Base-by-base conservation (phyloP, 192 early-diverging fungal species). In the Cetraspora pellucida region DNA sequence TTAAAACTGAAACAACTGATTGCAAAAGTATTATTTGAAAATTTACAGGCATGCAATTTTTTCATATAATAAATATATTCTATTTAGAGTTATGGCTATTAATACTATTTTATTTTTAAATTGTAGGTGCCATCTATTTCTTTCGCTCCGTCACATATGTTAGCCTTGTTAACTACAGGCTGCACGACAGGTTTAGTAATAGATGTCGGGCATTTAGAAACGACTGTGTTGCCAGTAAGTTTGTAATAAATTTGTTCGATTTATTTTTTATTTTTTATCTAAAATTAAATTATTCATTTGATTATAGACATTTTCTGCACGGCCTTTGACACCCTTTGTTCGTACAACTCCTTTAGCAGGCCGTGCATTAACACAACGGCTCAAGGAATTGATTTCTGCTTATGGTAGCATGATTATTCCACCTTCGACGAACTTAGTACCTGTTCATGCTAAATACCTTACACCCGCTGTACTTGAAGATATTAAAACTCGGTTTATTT, bases 161-260 rank as follows among this genome's bases (percentile, higher is more conserved):
- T 91, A 30, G 90, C 94, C 1, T 77, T 97, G 54, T 78, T 95
- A 71, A 92, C 93, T 5, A 89, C 90, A 14, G 96, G 96, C 9
- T 77, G 81, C 17, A 87, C 88, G 10, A 90, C 89, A 8, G 96
- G 96, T 1, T 81, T 97, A 67, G 95, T 97, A 1, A 84, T 97
- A 21, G 95, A 97, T 80, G 92, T 91, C 77, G 96, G 95, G 0
- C 86, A 94, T 74, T 79, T 94, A 19, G 89, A 89, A 54, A 90
- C 91, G 9, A 88, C 89, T 8, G 92, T 93, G 4, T 72, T 93
- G 54, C 95, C 95, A 43, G 95, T 97, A 85, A 70, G 85, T 27
- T 37, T 37, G 37, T 7, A 37, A 37, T 37, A 37, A 37, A 37
- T 1, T 37, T 37, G 37, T 6, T 37, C 37, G 7, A 37, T 37